Percentiles rank a stretch among this genome's conserved stretches.
Conservation (phyloP, 2,329 filamentous ascomycete species). For the Fusarium redolens region DNA sequence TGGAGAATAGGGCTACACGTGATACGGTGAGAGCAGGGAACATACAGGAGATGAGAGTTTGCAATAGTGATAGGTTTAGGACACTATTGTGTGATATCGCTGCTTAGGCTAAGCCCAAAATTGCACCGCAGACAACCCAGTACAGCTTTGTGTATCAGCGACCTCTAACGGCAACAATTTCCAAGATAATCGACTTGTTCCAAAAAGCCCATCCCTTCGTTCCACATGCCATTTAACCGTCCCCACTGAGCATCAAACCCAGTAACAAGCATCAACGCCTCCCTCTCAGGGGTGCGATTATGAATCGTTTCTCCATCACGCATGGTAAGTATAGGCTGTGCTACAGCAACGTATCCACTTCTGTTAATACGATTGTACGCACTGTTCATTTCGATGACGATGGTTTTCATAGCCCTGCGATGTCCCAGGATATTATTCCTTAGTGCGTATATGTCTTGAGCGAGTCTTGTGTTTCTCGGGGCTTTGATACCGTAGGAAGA, state of each 20-base stretch:
- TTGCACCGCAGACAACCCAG: no score
- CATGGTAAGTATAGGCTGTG: not conserved
- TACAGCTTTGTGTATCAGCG: no score
- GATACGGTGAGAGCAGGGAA: rapidly evolving
- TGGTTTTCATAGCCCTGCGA: not conserved
- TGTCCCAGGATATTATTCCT: not conserved
- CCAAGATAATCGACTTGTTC: not conserved
- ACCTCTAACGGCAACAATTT: not conserved
- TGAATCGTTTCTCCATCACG: not conserved
- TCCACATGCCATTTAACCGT: not conserved
- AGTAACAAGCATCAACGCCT: not conserved
- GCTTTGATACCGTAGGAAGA: not conserved
- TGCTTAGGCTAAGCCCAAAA: no score
- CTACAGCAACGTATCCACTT: not conserved
- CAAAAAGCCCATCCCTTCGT: not conserved
- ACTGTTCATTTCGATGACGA: not conserved
- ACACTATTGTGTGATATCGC: rapidly evolving
- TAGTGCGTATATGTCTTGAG: not conserved
- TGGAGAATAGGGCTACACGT: rapidly evolving
- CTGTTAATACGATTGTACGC: not conserved
- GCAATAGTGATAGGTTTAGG: rapidly evolving
- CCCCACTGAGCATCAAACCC: not conserved
- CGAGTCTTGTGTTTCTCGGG: not conserved
- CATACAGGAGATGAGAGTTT: rapidly evolving
- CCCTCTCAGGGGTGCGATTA: not conserved